Evolutionary conservation across 352 stramenopile genomes (phyloP).

Genomic region (Phytopythium montanum): DNA sequence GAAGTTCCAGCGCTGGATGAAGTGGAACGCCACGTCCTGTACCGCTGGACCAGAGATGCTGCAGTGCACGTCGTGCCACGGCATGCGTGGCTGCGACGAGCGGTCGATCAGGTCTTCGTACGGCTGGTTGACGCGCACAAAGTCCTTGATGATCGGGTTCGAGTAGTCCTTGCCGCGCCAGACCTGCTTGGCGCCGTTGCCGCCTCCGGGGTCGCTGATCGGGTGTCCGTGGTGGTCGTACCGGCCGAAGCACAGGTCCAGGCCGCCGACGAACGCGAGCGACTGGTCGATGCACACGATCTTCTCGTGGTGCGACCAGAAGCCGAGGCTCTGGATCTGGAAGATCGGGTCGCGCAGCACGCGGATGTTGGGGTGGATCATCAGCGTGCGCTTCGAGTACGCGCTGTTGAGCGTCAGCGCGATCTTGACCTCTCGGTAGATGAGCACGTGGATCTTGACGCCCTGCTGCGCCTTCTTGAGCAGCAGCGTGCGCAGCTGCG

Average conservation of each 20-base stretch:
- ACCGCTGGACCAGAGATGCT: slow-evolving; percentile 77
- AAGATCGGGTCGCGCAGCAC: slow-evolving; percentile 90
- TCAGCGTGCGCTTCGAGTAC: slow-evolving; percentile 80
- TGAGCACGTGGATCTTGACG: slow-evolving; percentile 89
- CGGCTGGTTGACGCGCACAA: slow-evolving; percentile 80
- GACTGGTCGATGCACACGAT: slow-evolving; percentile 90
- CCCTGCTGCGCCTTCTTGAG: slow-evolving; percentile 75
- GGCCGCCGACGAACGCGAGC: slow-evolving; percentile 73
- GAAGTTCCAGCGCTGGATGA: slow-evolving; percentile 92
- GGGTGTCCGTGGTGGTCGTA: slow-evolving; percentile 82
- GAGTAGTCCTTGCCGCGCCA: slow-evolving; percentile 88
- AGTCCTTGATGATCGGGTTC: slow-evolving; percentile 89
- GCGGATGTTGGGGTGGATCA: slow-evolving; percentile 83
- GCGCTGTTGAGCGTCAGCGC: slow-evolving; percentile 86
- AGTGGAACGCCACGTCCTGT: slow-evolving; percentile 86
- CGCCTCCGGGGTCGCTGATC: slow-evolving; percentile 60
- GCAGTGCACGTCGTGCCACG: slow-evolving; percentile 88
- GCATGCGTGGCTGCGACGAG: slow-evolving; percentile 73
- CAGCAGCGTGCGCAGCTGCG: slow-evolving; percentile 71
- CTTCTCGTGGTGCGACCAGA: slow-evolving; percentile 94
- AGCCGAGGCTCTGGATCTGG: slow-evolving; percentile 86
- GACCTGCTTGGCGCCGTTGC: slow-evolving; percentile 43
- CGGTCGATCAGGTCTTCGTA: slow-evolving; percentile 86
- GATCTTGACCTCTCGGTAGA: slow-evolving; percentile 89
- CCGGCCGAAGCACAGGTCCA: slow-evolving; percentile 88